These are phyloP conservation scores for Venturia aucupariae DNA, from an alignment of 2,329 filamentous ascomycete genomes.

Conservation along the genomic window DNA sequence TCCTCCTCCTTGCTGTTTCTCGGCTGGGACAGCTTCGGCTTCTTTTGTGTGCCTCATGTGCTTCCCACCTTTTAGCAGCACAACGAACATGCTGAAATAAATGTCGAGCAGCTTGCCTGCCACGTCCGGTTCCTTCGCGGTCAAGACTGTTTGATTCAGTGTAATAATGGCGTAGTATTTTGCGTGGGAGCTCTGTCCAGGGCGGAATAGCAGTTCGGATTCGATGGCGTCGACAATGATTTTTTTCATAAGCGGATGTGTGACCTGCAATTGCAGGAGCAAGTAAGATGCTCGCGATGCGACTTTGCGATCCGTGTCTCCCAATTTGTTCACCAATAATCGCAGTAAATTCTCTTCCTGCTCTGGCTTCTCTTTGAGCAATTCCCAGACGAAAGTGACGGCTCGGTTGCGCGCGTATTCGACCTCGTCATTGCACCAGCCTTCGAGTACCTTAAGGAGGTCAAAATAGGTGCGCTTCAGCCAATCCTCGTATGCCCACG, in stretches of 20 bases:
- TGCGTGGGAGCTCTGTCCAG: slow-evolving; percentile 76
- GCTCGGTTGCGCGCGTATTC: slow-evolving; percentile 84
- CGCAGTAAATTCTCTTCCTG: slow-evolving; percentile 91
- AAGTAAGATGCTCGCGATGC: slow-evolving; percentile 88
- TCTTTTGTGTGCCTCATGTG: slow-evolving; percentile 27
- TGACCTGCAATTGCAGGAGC: slow-evolving; percentile 79
- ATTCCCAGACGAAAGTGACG: slow-evolving; percentile 81
- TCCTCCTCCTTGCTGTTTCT: slow-evolving; percentile 45
- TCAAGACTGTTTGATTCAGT: slow-evolving; percentile 91
- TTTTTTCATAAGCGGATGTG: slow-evolving; percentile 88
- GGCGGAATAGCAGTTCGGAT: slow-evolving; percentile 76
- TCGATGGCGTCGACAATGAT: slow-evolving; percentile 80
- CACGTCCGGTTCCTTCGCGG: slow-evolving; percentile 69
- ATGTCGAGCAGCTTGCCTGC: slow-evolving; percentile 77
- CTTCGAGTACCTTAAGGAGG: slow-evolving; percentile 80
- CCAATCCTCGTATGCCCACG: slow-evolving; percentile 93
- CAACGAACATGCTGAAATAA: slow-evolving; percentile 84
- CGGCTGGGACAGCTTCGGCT: slow-evolving; percentile 35
- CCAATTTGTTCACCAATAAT: slow-evolving; percentile 89
- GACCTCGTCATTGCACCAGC: slow-evolving; percentile 91
- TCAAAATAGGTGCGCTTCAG: slow-evolving; percentile 91
- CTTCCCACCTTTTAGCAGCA: slow-evolving; percentile 58
- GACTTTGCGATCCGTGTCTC: slow-evolving; percentile 91
- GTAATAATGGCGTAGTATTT: slow-evolving; percentile 97
- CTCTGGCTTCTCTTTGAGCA: slow-evolving; percentile 92